A percentile compares a stretch with the other conserved stretches of the same genome.
Evolutionary conservation across 257 asterid genomes (phyloP).

Genomic region (Gynochthodes officinalis): DNA sequence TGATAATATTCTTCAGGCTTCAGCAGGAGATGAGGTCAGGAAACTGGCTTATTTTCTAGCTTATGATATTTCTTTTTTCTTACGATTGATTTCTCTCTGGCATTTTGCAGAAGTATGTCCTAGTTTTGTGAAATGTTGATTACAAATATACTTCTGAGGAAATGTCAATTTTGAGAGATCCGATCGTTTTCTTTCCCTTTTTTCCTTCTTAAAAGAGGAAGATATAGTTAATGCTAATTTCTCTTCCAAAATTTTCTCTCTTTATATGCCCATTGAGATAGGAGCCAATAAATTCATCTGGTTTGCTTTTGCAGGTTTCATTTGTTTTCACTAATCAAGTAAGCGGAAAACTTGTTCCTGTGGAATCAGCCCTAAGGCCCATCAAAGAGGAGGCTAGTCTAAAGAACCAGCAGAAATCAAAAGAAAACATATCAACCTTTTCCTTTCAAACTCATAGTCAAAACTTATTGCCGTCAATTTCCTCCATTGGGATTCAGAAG

Average conservation of each 20-base stretch:
- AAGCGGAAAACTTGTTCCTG: slow-evolving; percentile 83
- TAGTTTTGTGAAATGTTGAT: slow-evolving; percentile 10
- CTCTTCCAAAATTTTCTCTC: background rate
- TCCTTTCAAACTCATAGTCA: slow-evolving; percentile 26
- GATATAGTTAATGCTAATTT: background rate
- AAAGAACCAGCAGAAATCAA: slow-evolving; percentile 28
- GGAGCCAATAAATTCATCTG: slow-evolving; percentile 3
- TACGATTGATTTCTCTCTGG: slow-evolving; percentile 1
- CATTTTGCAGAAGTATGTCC: background rate
- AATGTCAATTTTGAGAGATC: background rate
- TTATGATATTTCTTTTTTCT: slow-evolving; percentile 8
- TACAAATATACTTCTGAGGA: background rate
- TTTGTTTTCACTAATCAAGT: slow-evolving; percentile 93
- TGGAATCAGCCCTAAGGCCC: slow-evolving; percentile 56
- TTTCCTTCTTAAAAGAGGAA: background rate
- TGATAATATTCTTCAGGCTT: slow-evolving; percentile 77
- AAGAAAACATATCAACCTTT: slow-evolving; percentile 29
- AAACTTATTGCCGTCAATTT: slow-evolving; percentile 27
- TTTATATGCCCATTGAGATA: background rate
- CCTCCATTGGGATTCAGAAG: slow-evolving; percentile 31
- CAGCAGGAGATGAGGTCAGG: slow-evolving; percentile 92
- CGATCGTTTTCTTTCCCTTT: background rate
- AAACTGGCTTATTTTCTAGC: slow-evolving; percentile 7
- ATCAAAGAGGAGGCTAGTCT: slow-evolving; percentile 28
- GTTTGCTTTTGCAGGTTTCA: slow-evolving; percentile 57